phyloP scores from a whole-genome alignment of 2,329 filamentous ascomycete genomes.

The Scedosporium apiospermum region DNA sequence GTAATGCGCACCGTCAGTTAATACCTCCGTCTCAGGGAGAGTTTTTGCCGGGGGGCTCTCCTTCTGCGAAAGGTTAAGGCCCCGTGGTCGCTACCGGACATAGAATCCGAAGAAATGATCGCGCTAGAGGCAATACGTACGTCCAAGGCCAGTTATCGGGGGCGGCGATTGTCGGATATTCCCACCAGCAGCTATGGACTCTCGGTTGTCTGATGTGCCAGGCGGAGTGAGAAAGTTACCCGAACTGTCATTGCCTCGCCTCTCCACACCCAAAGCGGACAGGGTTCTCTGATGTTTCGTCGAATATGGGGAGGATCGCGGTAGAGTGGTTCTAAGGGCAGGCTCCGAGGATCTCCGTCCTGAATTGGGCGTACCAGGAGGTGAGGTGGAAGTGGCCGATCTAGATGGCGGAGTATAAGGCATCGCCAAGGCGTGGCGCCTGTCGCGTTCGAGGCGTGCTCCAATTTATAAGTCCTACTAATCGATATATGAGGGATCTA shows the following conservation, averaged over 20 bases:
- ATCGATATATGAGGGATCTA: no score
- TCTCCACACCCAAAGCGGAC: conserved; percentile 25
- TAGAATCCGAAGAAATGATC: conserved; percentile 81
- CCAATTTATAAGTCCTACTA: no score
- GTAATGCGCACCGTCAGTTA: conserved; percentile 30
- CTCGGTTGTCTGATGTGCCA: conserved; percentile 40
- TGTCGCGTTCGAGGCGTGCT: neutral
- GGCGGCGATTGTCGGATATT: conserved; percentile 76
- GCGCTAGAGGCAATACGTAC: conserved; percentile 66
- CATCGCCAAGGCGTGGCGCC: conserved; percentile 44
- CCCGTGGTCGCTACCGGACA: conserved; percentile 69
- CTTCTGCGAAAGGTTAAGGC: conserved; percentile 39
- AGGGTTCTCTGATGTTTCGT: conserved; percentile 52
- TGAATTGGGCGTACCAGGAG: conserved; percentile 42
- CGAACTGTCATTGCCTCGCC: conserved; percentile 9
- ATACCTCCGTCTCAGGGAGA: conserved; percentile 4
- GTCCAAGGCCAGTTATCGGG: conserved; percentile 60
- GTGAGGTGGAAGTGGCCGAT: conserved; percentile 51
- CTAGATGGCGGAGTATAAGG: conserved; percentile 78
- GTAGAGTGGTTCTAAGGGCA: conserved; percentile 28
- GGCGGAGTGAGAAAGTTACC: conserved; percentile 32
- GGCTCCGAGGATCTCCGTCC: conserved; percentile 49
- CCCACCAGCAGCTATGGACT: conserved; percentile 33
- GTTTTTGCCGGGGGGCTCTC: conserved; percentile 42
- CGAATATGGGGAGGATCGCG: conserved; percentile 57